Percentiles rank a stretch among this genome's conserved stretches.
Evolutionary conservation across 2,329 filamentous ascomycete genomes (phyloP).

Genomic region (Thielaviopsis cerberus): DNA sequence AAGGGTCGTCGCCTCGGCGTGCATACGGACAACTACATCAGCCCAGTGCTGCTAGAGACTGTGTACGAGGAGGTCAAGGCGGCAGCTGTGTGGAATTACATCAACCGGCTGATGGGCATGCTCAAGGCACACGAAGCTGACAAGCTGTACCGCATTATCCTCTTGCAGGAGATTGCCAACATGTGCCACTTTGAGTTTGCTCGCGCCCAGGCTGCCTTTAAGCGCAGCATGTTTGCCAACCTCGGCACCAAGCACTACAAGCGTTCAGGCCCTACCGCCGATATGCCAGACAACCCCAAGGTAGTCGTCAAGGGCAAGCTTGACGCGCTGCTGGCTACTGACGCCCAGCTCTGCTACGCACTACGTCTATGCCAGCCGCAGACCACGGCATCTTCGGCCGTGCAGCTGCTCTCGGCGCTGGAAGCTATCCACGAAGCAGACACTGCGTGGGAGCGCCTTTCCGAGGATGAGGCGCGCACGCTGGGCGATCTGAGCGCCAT

Average conservation of each 20-base stretch:
- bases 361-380: slow-evolving; percentile 24
- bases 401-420: slow-evolving; percentile 25
- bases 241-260: slow-evolving; percentile 25
- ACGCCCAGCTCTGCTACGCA: slow-evolving; percentile 26
- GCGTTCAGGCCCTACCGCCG: slow-evolving; percentile 19
- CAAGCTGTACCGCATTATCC: slow-evolving; percentile 18
- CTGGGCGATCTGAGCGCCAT: slow-evolving; percentile 22
- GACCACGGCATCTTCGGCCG: slow-evolving; percentile 25
- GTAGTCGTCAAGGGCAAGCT: slow-evolving; percentile 25
- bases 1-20: slow-evolving; percentile 22
- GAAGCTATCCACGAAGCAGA: slow-evolving; percentile 21
- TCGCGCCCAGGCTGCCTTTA: slow-evolving; percentile 22
- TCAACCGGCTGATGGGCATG: slow-evolving; percentile 20
- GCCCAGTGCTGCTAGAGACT: slow-evolving; percentile 23
- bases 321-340: slow-evolving; percentile 19
- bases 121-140: slow-evolving; percentile 15
- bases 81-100: slow-evolving; percentile 24
- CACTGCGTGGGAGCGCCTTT: slow-evolving; percentile 19
- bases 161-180: slow-evolving; percentile 29
- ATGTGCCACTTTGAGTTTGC: slow-evolving; percentile 26
- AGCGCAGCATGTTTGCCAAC: slow-evolving; percentile 21
- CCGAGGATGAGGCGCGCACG: slow-evolving; percentile 18
- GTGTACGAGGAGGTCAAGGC: slow-evolving; percentile 20
- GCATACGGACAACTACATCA: slow-evolving; percentile 24
- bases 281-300: slow-evolving; percentile 20